Evolutionary conservation across 2,329 filamentous ascomycete genomes (phyloP), one percentile per base, ranked within the genome.

Genomic region (Furcasterigmium furcatum): DNA sequence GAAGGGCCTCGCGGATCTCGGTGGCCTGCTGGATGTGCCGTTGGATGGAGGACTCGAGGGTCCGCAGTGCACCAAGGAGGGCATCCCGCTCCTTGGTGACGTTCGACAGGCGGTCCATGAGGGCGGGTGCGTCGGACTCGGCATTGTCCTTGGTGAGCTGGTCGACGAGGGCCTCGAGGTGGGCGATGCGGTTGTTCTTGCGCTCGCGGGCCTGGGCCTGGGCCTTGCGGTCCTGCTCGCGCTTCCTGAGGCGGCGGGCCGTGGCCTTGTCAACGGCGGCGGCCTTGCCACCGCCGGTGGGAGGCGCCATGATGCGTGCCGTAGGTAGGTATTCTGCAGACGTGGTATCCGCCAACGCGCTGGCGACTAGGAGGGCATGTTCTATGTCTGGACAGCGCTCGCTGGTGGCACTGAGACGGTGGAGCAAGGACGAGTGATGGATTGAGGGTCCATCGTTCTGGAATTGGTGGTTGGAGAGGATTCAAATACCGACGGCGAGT

Each of bases 211-310:
- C 57, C n/a, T 57, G 45, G 5, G 60, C 51, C 47, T 63, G 60
- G 8, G 60, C 59, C 38, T 57, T 58, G 46, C 60, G 59, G 41
- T 63, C 61, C 12, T 62, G 56, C 39, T 63, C 60, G 12, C 60
- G 49, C 49, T 63, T 63, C 50, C 60, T 58, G 25, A 60, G 51
- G 45, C 49, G 49, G 24, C 49, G 49, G 19, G 49, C 49, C 12
- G 49, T 42, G 36, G 49, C 49, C 40, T 46, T 47, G 29, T 50
- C 49, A 13, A 22, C 27, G 19, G 10, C 5, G 21, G 13, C 27
- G 19, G 9, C 40, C 10, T 9, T 19, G 27, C 38, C 38, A 7
- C 12, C 24, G n/a, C n/a, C n/a, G n/a, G n/a, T n/a, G n/a, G n/a
- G n/a, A n/a, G n/a, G n/a, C n/a, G n/a, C n/a, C n/a, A n/a, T n/a